Percentiles rank a stretch among this genome's conserved stretches.
phyloP scores from a whole-genome alignment of 352 stramenopile species.

The Globisporangium splendens region DNA sequence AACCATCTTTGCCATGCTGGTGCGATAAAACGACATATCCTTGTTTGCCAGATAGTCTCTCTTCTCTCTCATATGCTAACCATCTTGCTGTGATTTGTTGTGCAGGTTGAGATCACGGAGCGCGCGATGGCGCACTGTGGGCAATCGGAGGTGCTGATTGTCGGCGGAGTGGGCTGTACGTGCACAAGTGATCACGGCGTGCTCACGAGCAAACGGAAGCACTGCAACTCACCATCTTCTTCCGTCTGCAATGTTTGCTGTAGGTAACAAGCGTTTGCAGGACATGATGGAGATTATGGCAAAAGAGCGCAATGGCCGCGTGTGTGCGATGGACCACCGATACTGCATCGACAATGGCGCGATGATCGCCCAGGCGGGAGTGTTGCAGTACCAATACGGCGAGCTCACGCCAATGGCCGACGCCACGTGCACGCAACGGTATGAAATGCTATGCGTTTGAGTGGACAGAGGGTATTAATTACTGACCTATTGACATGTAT shows the following conservation, averaged over 20 bases:
- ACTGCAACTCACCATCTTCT: background rate
- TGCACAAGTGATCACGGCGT: background rate
- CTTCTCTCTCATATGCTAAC: background rate
- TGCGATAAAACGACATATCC: constrained; percentile 14
- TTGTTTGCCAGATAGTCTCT: background rate
- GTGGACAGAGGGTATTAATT: background rate
- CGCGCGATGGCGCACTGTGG: constrained; percentile 99
- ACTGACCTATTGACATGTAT: background rate
- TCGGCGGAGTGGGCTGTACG: constrained; percentile 98
- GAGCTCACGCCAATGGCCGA: constrained; percentile 89
- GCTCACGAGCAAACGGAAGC: no score
- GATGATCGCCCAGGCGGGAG: constrained; percentile 99
- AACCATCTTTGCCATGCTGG: constrained; percentile 99
- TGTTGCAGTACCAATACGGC: constrained; percentile 96
- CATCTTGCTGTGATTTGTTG: background rate
- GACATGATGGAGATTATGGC: constrained; percentile 99
- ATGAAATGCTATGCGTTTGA: constrained; percentile 5
- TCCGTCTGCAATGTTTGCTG: constrained; percentile 93
- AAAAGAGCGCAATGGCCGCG: constrained; percentile 88
- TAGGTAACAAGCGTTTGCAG: constrained; percentile 82
- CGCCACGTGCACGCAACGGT: constrained; percentile 93
- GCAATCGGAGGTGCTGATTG: constrained; percentile 96
- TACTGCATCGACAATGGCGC: constrained; percentile 99
- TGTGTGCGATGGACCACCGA: constrained; percentile 98
- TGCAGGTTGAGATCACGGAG: constrained; percentile 98